A percentile compares a stretch with the other conserved stretches of the same genome.
These are phyloP conservation scores for Didymella pomorum DNA, from an alignment of 2,329 filamentous ascomycete genomes.

Conservation along the genomic window DNA sequence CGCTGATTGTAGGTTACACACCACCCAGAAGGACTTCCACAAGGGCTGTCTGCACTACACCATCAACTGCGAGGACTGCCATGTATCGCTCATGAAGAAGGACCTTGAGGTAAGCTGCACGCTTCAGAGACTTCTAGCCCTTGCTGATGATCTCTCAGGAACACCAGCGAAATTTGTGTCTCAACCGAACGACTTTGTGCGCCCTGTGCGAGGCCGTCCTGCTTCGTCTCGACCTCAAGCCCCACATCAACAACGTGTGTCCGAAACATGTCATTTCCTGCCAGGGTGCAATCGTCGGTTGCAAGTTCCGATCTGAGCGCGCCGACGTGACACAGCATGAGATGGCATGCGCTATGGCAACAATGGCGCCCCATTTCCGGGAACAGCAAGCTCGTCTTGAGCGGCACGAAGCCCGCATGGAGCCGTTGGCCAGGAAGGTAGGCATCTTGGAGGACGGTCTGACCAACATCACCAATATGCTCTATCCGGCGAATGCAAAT, in stretches of 20 bases:
- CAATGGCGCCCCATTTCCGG: constrained; percentile 55
- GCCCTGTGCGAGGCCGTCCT: constrained; percentile 53
- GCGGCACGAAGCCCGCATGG: constrained; percentile 54
- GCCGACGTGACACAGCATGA: constrained; percentile 52
- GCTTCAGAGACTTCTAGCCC: constrained; percentile 21
- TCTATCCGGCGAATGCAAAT: constrained; percentile 48
- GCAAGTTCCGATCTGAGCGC: constrained; percentile 52
- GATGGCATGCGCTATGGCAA: constrained; percentile 55
- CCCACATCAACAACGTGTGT: constrained; percentile 54
- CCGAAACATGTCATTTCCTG: constrained; percentile 54
- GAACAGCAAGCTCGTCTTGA: constrained; percentile 55
- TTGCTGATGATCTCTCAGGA: constrained; percentile 47
- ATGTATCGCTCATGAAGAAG: constrained; percentile 61
- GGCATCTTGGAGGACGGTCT: constrained; percentile 57
- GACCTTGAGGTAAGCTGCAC: constrained; percentile 57
- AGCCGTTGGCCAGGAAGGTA: constrained; percentile 54
- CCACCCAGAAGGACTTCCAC: constrained; percentile 63
- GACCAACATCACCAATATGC: constrained; percentile 53
- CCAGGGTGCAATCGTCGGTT: constrained; percentile 55
- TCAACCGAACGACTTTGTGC: constrained; percentile 57
- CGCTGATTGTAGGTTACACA: constrained; percentile 59
- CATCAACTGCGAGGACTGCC: constrained; percentile 62
- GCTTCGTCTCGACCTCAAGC: constrained; percentile 52
- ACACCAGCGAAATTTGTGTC: constrained; percentile 59
- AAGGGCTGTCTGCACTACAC: constrained; percentile 63